Conservation (phyloP, 116 monocot species). For the Zostera marina region DNA sequence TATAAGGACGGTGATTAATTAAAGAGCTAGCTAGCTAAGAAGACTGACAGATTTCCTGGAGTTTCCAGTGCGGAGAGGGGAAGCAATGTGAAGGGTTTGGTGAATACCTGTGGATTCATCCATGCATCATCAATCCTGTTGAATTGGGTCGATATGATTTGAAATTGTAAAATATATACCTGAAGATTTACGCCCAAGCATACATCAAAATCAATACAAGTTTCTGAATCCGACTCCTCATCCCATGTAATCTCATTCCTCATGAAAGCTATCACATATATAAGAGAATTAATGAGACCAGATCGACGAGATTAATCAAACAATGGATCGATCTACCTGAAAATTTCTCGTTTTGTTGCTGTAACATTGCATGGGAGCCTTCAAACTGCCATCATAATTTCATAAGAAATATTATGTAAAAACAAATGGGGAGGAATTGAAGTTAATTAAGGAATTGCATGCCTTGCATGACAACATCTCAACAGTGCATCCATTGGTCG, state of each 20-base stretch:
- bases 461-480: slow-evolving; percentile 83
- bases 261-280: slow-evolving; percentile 94
- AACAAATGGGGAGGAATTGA: background rate
- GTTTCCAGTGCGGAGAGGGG: slow-evolving; percentile 67
- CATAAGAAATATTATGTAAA: slow-evolving; percentile 6
- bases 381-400: too few species aligned
- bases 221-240: slow-evolving; percentile 17
- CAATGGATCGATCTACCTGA: slow-evolving; percentile 67
- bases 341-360: slow-evolving; percentile 51
- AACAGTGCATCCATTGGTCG: slow-evolving; percentile 44
- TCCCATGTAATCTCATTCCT: slow-evolving; percentile 77
- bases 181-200: slow-evolving; percentile 45
- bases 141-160: too few species aligned
- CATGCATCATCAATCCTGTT: too few species aligned
- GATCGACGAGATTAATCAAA: too few species aligned
- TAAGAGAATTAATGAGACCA: too few species aligned
- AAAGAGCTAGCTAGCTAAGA: too few species aligned
- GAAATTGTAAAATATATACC: slow-evolving; percentile 17
- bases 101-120: slow-evolving; percentile 44
- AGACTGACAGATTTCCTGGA: slow-evolving; percentile 84
- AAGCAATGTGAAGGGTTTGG: slow-evolving; percentile 62
- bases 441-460: background rate
- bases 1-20: too few species aligned
- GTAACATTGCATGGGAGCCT: slow-evolving; percentile 35
- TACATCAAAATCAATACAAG: slow-evolving; percentile 51